Evolutionary conservation across 805 yeast genomes (phyloP), one percentile per base, ranked within the genome.

Genomic region (Saccharomycopsis sp.): DNA sequence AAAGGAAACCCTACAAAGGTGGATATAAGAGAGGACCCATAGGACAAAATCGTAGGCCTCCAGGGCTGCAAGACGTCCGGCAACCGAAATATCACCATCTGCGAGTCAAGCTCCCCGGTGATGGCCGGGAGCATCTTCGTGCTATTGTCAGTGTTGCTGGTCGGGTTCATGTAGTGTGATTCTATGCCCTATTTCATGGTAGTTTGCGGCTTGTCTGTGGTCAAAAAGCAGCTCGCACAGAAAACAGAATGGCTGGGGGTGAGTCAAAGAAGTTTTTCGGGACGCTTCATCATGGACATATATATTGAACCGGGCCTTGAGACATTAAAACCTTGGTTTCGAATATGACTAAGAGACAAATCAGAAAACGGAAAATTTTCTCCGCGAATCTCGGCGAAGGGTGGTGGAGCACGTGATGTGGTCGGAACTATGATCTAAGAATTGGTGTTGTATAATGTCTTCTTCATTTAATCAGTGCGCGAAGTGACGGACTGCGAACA

Each of bases 1-100:
- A 89, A 70, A 0, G 97, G 97, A 65, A 84, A 89, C 18, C 94
- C 95, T n/a, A 83, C 77, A 2, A 81, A 73, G 1, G 91, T 85
- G 18, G 91, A 78, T 12, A 79, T 69, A 50, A 85, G 69, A 0
- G 91, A 84, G 1, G 91, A 74, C 0, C 81, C 70, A 63, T 83
- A 86, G 0, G 94, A 88, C 54, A 87, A 66, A 1, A 83, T 69
- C 8, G 86, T 78, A 1, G 83, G 75, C 57, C 81, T 73, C 71
- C 79, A 83, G 1, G 87, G 84, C 51, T 73, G 70, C 1, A 83
- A 63, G 0, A 62, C 37, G 1, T 64, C 68, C 1, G 89, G 89
- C 57, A 84, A 74, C 2, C 4, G 48, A 16, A 44, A 18, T 4
- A 44, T 44, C 8, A 44, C 48, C 18, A 12, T 44, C 48, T 20